phyloP scores from a whole-genome alignment of 257 asterid species.

The Jacaranda copaia region DNA sequence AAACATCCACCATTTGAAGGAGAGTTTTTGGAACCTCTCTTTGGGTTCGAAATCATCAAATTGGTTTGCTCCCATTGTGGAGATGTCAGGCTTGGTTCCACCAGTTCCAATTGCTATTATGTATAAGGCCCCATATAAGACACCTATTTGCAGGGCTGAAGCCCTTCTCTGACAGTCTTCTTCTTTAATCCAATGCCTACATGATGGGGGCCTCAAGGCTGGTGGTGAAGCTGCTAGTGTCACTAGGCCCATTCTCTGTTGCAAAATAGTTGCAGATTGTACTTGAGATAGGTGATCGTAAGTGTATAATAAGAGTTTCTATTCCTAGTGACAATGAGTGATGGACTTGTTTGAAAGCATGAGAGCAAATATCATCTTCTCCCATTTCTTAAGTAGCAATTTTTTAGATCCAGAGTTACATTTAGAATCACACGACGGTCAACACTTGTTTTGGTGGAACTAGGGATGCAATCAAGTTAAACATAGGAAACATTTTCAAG shows the following conservation, averaged over 20 bases:
- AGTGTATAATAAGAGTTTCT: too few relatives aligned
- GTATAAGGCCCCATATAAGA: conserved; percentile 45
- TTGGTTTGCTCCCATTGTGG: conserved; percentile 49
- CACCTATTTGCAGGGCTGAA: conserved; percentile 45
- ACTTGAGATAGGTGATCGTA: background rate
- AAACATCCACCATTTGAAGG: conserved; percentile 64
- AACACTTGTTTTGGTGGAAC: too few relatives aligned
- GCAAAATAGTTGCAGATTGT: background rate
- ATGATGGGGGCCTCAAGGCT: conserved; percentile 42
- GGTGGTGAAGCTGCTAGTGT: conserved; percentile 43
- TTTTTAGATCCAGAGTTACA: too few relatives aligned
- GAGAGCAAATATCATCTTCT: too few relatives aligned
- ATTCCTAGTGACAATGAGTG: too few relatives aligned
- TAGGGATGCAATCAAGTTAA: too few relatives aligned
- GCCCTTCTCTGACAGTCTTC: conserved; percentile 43
- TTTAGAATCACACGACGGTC: too few relatives aligned
- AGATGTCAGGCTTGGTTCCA: conserved; percentile 56
- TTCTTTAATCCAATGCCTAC: conserved; percentile 35
- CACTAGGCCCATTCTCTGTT: conserved; percentile 49
- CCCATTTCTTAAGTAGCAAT: too few relatives aligned
- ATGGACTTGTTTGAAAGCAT: too few relatives aligned
- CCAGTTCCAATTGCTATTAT: conserved; percentile 54
- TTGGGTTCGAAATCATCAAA: conserved; percentile 50
- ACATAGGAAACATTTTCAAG: too few relatives aligned
- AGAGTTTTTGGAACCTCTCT: conserved; percentile 46